A percentile compares a stretch with the other conserved stretches of the same genome.
Conservation (phyloP, 2,329 filamentous ascomycete species). For the Sclerotinia trifoliorum region DNA sequence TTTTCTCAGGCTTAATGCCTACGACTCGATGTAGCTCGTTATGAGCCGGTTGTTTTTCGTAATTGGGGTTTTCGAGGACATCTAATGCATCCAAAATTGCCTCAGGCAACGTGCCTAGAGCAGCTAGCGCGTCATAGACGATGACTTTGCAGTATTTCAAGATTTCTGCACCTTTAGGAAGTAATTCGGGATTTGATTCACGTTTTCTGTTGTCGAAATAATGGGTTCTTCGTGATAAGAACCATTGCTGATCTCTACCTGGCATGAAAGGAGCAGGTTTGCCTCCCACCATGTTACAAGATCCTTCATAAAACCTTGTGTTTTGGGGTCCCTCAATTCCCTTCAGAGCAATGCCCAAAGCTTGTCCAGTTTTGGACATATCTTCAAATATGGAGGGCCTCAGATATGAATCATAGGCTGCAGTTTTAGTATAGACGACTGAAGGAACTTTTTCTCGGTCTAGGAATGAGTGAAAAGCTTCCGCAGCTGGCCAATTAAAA, state of each 20-base stretch:
- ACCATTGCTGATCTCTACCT: constrained; percentile 31
- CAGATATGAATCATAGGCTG: constrained; percentile 31
- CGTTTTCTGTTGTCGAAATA: constrained; percentile 27
- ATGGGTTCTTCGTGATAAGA: constrained; percentile 30
- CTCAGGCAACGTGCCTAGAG: constrained; percentile 33
- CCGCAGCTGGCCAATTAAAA: constrained; percentile 30
- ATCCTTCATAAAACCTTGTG: constrained; percentile 30
- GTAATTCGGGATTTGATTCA: constrained; percentile 19
- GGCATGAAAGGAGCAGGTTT: neutral
- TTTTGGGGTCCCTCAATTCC: constrained; percentile 33
- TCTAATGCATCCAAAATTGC: constrained; percentile 30
- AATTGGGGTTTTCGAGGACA: constrained; percentile 22
- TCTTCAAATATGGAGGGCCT: constrained; percentile 28
- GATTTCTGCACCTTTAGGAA: constrained; percentile 28
- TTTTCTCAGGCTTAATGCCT: neutral
- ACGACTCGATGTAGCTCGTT: constrained; percentile 6
- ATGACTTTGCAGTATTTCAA: constrained; percentile 32
- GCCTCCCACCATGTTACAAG: constrained; percentile 18
- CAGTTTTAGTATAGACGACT: constrained; percentile 33
- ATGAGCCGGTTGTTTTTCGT: neutral
- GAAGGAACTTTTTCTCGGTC: constrained; percentile 28
- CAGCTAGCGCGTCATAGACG: constrained; percentile 37
- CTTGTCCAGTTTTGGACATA: constrained; percentile 28
- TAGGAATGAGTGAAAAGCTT: constrained; percentile 31
- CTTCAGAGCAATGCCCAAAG: constrained; percentile 31